Conservation (phyloP, 2,329 filamentous ascomycete species). For the Cordyceps cateniannulata region DNA sequence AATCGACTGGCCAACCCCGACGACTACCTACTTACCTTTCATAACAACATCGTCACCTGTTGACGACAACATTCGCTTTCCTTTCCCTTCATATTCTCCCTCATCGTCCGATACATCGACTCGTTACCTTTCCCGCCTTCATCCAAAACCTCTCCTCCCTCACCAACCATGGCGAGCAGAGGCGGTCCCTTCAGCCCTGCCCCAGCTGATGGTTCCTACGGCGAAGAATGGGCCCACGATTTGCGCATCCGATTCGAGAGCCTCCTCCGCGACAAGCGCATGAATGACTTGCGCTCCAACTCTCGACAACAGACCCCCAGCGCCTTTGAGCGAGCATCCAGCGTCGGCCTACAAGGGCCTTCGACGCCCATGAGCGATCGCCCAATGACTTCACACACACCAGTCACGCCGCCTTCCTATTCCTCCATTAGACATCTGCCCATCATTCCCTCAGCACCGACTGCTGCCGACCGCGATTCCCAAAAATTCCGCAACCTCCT, state of each 20-base stretch:
- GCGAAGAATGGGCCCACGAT: conserved; percentile 71
- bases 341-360: conserved; percentile 36
- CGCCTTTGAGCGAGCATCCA: conserved; percentile 44
- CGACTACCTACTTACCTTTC: not conserved
- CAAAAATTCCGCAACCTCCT: conserved; percentile 77
- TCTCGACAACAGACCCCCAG: conserved; percentile 54
- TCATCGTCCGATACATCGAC: not conserved
- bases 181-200: conserved; percentile 27
- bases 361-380: conserved; percentile 33
- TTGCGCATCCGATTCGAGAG: conserved; percentile 81
- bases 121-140: not conserved
- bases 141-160: not conserved
- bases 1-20: conserved; percentile 8
- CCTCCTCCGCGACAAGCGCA: conserved; percentile 75
- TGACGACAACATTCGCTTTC: conserved; percentile 4
- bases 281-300: conserved; percentile 62
- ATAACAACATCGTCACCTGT: conserved; percentile 4
- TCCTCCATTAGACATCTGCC: conserved; percentile 44
- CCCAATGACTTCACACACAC: conserved; percentile 41
- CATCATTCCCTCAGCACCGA: conserved; percentile 65
- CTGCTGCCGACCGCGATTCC: conserved; percentile 55
- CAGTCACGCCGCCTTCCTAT: conserved; percentile 39
- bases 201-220: conserved; percentile 38
- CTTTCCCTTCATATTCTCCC: conserved; percentile 8
- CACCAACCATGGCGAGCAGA: conserved; percentile 32